Percentiles rank a stretch among this genome's conserved stretches.
Evolutionary conservation across 2,329 filamentous ascomycete genomes (phyloP).

Genomic region (Fusarium papillatum): DNA sequence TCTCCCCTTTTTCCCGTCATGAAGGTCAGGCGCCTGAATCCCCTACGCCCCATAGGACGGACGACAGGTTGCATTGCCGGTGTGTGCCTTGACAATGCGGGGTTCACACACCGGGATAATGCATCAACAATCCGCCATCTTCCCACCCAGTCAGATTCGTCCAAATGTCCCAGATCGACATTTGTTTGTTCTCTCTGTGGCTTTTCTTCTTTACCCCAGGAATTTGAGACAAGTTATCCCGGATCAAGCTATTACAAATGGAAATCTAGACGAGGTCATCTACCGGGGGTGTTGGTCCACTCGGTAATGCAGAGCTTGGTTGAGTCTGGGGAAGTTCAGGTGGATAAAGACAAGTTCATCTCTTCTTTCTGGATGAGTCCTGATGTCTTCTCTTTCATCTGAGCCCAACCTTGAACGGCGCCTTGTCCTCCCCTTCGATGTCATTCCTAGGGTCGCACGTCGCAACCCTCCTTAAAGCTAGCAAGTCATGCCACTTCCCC

Average conservation of each 20-base stretch:
- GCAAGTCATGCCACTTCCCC: neutral
- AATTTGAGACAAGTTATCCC: neutral
- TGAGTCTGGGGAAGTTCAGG: neutral
- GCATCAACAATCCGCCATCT: neutral
- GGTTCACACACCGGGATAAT: neutral
- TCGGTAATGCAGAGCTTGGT: neutral
- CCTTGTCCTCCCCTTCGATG: neutral
- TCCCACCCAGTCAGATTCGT: neutral
- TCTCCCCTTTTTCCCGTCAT: neutral
- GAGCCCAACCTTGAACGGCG: neutral
- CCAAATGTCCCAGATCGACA: constrained; percentile 5
- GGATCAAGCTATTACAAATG: neutral
- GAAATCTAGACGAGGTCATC: neutral
- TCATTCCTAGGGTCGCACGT: neutral
- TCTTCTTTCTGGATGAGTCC: neutral
- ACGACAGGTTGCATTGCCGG: neutral
- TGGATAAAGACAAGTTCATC: neutral
- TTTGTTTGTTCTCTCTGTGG: neutral
- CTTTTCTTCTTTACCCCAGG: neutral
- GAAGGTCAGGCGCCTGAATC: neutral
- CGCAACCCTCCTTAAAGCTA: neutral
- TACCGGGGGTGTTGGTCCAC: constrained; percentile 1
- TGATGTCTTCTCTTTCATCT: neutral
- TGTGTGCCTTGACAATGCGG: neutral
- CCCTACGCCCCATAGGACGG: neutral